Base-by-base conservation (phyloP, 1,284 basidiomycete genomes). In the Rhizoctonia solani region DNA sequence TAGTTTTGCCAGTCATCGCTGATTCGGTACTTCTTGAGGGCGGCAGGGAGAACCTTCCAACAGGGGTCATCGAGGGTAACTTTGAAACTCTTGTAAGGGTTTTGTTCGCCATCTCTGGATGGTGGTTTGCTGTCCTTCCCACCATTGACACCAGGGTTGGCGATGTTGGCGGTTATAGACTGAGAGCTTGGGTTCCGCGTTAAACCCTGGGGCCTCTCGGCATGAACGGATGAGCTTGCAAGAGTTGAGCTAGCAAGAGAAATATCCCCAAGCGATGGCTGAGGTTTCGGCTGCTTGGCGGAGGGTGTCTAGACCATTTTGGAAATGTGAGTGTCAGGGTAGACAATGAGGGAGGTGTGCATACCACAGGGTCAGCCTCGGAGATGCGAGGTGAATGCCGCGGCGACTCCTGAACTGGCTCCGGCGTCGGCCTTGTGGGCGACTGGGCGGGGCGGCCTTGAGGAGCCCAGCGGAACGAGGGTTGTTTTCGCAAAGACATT, bases 1-100 rank as follows among this genome's bases (percentile, higher is more conserved):
- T 99, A 99, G 74, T 93, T 90, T 81, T 93, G 90, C 95, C 96
- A 99, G 76, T 95, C 95, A 73, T 99, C 97, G 75, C 95, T 90
- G 78, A 99, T 98, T 76, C 94, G 94, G 79, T 99, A 99, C 78
- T 98, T 98, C 80, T 98, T 98, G 71, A 99, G 81, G 16, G 97
- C 97, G 0, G 96, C 95, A 0, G 97, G 96, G 16, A 99, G 81
- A 16, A 99, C 96, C 75, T 97, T 98, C 89, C 92, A 96, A 66
- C 95, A 97, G 0, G 97, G 96, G 77, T 99, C 97, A 69, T 99
- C 96, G 69, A 99, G 78, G 70, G 92, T 90, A 71, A 92, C 90
- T 77, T 92, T 92, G 82, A 92, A 92, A 74, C 88, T 90, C 80
- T 92, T 92, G 70, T 92, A 80, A 70, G 89, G 65, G 41, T 70